phyloP scores from a whole-genome alignment of 495 filamentous ascomycete species.

The Penicillium pulvis region DNA sequence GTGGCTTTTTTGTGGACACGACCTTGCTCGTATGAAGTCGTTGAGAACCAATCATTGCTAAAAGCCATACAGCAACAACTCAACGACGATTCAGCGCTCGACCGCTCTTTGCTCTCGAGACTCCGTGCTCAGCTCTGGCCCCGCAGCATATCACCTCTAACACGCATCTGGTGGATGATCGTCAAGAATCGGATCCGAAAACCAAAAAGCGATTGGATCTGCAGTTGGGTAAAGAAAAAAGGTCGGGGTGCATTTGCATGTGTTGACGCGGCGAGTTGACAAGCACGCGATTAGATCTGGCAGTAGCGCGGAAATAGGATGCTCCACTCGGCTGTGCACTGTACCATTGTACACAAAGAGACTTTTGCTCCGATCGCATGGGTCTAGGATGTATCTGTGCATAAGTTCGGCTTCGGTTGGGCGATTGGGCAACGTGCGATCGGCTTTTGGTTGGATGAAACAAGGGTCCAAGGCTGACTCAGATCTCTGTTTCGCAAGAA shows the following conservation, averaged over 20 bases:
- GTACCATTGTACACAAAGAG: slow-evolving; percentile 7
- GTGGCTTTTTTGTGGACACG: slow-evolving; percentile 17
- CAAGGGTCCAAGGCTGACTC: slow-evolving; percentile 30
- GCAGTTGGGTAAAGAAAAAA: neutral
- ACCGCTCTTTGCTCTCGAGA: slow-evolving; percentile 17
- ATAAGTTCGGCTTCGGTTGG: slow-evolving; percentile 17
- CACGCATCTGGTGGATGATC: slow-evolving; percentile 23
- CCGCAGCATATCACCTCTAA: slow-evolving; percentile 15
- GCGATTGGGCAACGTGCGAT: slow-evolving; percentile 22
- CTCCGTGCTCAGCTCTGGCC: slow-evolving; percentile 13
- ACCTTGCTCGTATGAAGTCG: neutral
- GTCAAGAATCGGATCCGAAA: slow-evolving; percentile 11
- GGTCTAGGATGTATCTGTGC: slow-evolving; percentile 1
- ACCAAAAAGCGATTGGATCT: slow-evolving; percentile 16
- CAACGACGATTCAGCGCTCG: slow-evolving; percentile 7
- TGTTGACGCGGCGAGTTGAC: slow-evolving; percentile 25
- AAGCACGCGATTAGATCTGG: slow-evolving; percentile 28
- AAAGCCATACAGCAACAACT: neutral
- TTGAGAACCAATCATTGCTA: slow-evolving; percentile 10
- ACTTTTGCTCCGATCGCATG: slow-evolving; percentile 15
- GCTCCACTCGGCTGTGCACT: neutral
- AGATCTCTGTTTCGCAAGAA: slow-evolving; percentile 17
- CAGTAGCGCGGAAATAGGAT: slow-evolving; percentile 5
- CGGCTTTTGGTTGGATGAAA: slow-evolving; percentile 18
- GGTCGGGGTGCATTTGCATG: slow-evolving; percentile 19